Conservation (phyloP, 768 basidiomycete genomes). For the Termitomyces sp. region DNA sequence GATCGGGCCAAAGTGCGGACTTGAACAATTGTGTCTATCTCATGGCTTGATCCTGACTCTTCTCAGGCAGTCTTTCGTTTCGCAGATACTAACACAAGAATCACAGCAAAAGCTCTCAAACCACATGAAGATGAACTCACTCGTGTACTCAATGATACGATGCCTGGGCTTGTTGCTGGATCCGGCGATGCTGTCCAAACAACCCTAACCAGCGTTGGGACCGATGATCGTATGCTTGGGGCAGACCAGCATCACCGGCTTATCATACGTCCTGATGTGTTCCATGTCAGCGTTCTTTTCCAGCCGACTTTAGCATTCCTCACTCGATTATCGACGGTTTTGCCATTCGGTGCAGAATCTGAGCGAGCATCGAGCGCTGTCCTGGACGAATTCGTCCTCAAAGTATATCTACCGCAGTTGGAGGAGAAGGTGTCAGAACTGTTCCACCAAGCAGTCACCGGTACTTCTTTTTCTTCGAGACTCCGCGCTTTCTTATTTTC, state of each 20-base stretch:
- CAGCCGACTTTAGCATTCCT: constrained; percentile 89
- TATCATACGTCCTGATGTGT: constrained; percentile 86
- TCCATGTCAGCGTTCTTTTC: constrained; percentile 93
- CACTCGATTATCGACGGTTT: constrained; percentile 58
- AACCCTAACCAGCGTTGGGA: constrained; percentile 52
- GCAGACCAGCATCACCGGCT: constrained; percentile 78
- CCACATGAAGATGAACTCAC: constrained; percentile 82
- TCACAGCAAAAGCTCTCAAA: constrained; percentile 60
- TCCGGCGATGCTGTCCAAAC: constrained; percentile 60
- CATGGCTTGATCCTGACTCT: not conserved
- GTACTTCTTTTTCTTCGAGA: constrained; percentile 27
- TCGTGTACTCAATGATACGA: constrained; percentile 78
- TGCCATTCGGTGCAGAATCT: constrained; percentile 70
- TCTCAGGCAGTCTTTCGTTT: constrained; percentile 84
- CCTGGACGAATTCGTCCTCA: constrained; percentile 89
- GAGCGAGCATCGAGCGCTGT: constrained; percentile 64
- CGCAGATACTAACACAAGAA: constrained; percentile 80
- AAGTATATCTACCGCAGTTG: constrained; percentile 89
- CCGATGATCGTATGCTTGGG: constrained; percentile 71
- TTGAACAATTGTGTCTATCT: not conserved
- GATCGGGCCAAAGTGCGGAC: constrained; percentile 72
- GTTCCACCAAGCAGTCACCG: constrained; percentile 81
- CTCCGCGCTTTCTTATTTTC: not conserved
- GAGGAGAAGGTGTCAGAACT: constrained; percentile 89
- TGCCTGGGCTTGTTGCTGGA: constrained; percentile 87